phyloP scores from a whole-genome alignment of 1,284 basidiomycete genomes.

The Apiotrichum mycotoxinovorans region DNA sequence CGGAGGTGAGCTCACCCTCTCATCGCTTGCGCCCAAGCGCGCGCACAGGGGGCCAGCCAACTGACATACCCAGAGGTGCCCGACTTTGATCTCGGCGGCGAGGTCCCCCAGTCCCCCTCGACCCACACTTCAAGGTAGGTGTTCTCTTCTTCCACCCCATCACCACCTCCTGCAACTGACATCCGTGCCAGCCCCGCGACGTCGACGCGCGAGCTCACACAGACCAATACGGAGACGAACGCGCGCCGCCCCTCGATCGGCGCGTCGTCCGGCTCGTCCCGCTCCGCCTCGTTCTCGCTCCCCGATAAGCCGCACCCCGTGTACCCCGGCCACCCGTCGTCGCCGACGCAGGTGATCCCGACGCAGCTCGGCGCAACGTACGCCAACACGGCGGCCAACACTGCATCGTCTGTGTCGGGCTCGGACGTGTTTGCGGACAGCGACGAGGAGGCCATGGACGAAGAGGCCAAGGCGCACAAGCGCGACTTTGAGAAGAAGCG shows the following conservation, averaged over 20 bases:
- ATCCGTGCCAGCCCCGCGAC: conserved; percentile 6
- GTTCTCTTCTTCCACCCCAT: no score
- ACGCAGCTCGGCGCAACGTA: conserved; percentile 50
- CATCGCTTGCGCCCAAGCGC: no score
- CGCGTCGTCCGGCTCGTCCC: conserved; percentile 68
- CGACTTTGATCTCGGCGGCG: conserved; percentile 37
- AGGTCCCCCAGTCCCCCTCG: conserved; percentile 4
- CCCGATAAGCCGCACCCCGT: conserved; percentile 37
- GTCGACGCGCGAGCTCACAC: conserved; percentile 3
- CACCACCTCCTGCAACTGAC: neutral
- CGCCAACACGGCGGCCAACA: conserved; percentile 44
- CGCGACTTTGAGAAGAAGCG: conserved; percentile 76
- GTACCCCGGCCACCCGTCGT: conserved; percentile 35
- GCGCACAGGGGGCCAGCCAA: no score
- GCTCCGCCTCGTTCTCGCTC: conserved; percentile 69
- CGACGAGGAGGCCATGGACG: conserved; percentile 77
- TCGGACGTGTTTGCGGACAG: conserved; percentile 54
- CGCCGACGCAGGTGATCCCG: conserved; percentile 51
- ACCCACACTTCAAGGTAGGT: conserved; percentile 8
- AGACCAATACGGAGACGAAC: conserved; percentile 21
- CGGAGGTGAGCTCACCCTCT: conserved; percentile 54
- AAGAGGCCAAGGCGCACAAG: conserved; percentile 80
- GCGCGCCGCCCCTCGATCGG: conserved; percentile 55
- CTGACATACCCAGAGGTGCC: conserved; percentile 56
- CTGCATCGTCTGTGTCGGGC: conserved; percentile 17